Base-by-base conservation (phyloP, 768 basidiomycete species). In the Mycena albidolilacea region DNA sequence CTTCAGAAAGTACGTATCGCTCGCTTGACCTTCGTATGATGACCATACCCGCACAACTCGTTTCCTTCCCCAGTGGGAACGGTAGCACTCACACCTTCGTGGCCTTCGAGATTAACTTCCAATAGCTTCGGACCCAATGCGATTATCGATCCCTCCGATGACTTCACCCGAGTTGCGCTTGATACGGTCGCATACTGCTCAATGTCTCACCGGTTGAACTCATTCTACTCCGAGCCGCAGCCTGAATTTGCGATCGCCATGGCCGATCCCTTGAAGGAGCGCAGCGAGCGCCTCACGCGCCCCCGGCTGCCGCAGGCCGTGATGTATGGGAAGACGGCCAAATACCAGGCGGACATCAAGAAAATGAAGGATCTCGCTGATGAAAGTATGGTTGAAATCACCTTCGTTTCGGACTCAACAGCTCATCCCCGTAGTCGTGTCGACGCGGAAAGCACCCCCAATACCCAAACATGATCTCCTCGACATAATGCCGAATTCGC, bases 151-250 rank as follows among this genome's bases (percentile, higher is more conserved):
- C 83, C 86, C 7, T 79, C 84, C 1, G 84, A 86, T 44, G 87
- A 88, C 75, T 87, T 85, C 70, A 88, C 87, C 43, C 81, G 85
- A 14, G 81, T 88, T 21, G 84, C 87, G 0, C 80, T 87, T 37
- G 87, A 87, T 69, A 86, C 87, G 3, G 81, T 88, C 64, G 82
- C 85, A 3, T 80, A 85, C 17, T 87, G 85, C 71, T 80, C 85
- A 35, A 86, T 87, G 84, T 81, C 78, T 3, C 80, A 85, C 72
- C 76, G 87, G 30, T 74, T 88, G 65, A 89, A 89, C 76, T 86
- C 86, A 5, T 87, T 86, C 76, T 87, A 87, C 69, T 78, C 75
- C 83, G 82, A 83, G 37, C 71, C 77, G n/a, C 79, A 78, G 54
- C 85, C 83, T 19, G 81, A 83, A 12, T 87, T 87, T 72, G 79